phyloP scores from a whole-genome alignment of 106 monocot species.

The Dendrobium officinale region DNA sequence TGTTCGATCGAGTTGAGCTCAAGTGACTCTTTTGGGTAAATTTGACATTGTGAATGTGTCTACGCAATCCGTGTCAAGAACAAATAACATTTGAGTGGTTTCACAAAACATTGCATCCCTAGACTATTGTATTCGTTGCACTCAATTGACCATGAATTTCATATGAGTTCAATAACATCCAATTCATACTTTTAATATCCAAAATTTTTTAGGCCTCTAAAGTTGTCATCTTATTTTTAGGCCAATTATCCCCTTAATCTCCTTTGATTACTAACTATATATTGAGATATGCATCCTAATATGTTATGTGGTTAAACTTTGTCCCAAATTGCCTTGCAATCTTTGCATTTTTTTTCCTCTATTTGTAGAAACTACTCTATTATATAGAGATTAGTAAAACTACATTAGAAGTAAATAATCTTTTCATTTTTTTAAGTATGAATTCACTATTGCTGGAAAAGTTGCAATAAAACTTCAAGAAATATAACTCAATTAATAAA shows the following conservation, averaged over 20 bases:
- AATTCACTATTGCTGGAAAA: neutral
- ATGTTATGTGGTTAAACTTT: neutral
- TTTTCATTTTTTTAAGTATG: neutral
- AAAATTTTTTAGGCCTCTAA: neutral
- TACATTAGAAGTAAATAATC: neutral
- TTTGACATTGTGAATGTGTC: no score
- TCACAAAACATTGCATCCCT: no score
- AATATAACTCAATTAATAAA: neutral
- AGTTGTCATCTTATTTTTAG: neutral
- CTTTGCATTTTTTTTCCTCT: neutral
- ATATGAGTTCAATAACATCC: neutral
- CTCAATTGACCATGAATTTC: no score
- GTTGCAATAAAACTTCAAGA: neutral
- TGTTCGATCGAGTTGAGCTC: no score
- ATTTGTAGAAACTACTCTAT: neutral
- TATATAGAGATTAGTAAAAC: neutral
- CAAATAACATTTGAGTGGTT: no score
- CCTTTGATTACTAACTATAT: neutral
- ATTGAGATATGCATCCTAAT: neutral
- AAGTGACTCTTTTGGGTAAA: no score
- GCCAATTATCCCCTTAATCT: neutral
- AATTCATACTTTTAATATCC: neutral
- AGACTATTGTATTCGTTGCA: no score
- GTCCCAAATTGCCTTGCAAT: neutral
- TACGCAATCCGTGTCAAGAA: no score